Base-by-base conservation (phyloP, 2,329 filamentous ascomycete genomes). In the Pseudogymnoascus sp. region DNA sequence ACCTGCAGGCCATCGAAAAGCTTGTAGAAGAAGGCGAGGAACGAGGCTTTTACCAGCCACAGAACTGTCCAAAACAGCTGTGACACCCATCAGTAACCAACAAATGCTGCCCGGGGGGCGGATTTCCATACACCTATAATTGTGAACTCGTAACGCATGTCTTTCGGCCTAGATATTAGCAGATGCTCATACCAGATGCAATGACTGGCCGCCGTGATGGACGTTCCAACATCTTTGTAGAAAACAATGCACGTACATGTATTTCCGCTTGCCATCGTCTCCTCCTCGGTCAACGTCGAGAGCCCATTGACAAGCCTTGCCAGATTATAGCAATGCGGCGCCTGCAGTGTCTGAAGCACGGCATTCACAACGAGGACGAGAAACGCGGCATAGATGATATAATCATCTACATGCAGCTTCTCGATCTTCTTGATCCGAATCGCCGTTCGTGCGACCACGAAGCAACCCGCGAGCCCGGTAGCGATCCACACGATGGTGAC, bases 11-110 rank as follows among this genome's bases (percentile, higher is more conserved):
- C 61, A 26, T 62, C 45, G 19, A 49, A 58, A 21, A 62, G 43
- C 2, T 21, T 49, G 23, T 62, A 59, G 31, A 62, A 59, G 61
- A 62, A 62, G 35, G 43, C 29, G 7, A 62, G 55, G 29, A 62
- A 62, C 8, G 61, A 62, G 14, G 61, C 61, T 37, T 62, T 62
- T 8, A 59, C 61, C n/a, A 49, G 33, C 60, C 61, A 62, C 33
- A 62, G 21, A 29, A 49, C 35, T n/a, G 39, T 62, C 61, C 43
- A 62, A 21, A 62, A 62, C 29, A 55, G 29, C 45, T 55, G 7
- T 29, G 23, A n/a, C 7, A 5, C 6, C 19, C 5, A 23, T 49
- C 43, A 49, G 43, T 29, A 16, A 21, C n/a, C 43, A 3, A 29
- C 29, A 12, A 14, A 14, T 29, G 43, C 23, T 10, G 7, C 3